A percentile compares a stretch with the other conserved stretches of the same genome.
phyloP scores from a whole-genome alignment of 2,329 filamentous ascomycete genomes.

The Lasiodiplodia sp. region DNA sequence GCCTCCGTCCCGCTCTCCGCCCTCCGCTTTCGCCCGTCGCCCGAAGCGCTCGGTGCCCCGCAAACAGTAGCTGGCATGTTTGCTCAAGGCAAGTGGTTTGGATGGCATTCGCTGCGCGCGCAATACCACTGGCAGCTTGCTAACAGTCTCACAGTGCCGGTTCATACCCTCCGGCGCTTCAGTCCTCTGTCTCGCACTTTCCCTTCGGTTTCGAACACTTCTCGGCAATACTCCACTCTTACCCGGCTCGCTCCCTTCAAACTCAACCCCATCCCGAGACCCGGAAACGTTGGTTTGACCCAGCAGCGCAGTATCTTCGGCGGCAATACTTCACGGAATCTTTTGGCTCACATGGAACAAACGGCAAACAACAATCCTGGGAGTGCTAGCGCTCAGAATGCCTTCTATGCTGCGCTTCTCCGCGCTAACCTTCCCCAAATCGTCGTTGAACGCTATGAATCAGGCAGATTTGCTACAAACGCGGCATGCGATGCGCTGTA shows the following conservation, averaged over 20 bases:
- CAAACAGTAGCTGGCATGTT: constrained; percentile 25
- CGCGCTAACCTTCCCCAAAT: constrained; percentile 94
- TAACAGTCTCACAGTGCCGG: constrained; percentile 8
- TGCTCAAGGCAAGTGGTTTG: constrained; percentile 18
- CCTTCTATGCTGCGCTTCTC: constrained; percentile 90
- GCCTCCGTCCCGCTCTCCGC: constrained; percentile 29
- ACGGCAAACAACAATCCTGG: constrained; percentile 90
- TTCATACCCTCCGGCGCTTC: constrained; percentile 12
- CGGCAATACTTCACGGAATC: constrained; percentile 56
- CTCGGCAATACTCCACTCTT: constrained; percentile 50
- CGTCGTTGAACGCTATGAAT: constrained; percentile 87
- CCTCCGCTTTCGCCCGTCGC: constrained; percentile 33
- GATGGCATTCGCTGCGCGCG: background rate
- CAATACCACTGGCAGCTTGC: background rate
- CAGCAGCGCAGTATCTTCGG: constrained; percentile 57
- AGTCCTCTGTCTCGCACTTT: constrained; percentile 15
- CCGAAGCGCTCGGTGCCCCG: constrained; percentile 1
- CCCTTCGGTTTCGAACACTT: constrained; percentile 28
- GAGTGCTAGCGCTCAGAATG: constrained; percentile 87
- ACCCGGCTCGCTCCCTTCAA: constrained; percentile 45
- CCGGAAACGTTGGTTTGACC: constrained; percentile 45
- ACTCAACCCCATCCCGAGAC: constrained; percentile 40
- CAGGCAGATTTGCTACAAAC: constrained; percentile 83
- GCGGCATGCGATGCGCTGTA: constrained; percentile 79
- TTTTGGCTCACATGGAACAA: constrained; percentile 86